Percentiles rank a stretch among this genome's conserved stretches.
Evolutionary conservation across 2,329 filamentous ascomycete genomes (phyloP).

Genomic region (Massarina eburnea): DNA sequence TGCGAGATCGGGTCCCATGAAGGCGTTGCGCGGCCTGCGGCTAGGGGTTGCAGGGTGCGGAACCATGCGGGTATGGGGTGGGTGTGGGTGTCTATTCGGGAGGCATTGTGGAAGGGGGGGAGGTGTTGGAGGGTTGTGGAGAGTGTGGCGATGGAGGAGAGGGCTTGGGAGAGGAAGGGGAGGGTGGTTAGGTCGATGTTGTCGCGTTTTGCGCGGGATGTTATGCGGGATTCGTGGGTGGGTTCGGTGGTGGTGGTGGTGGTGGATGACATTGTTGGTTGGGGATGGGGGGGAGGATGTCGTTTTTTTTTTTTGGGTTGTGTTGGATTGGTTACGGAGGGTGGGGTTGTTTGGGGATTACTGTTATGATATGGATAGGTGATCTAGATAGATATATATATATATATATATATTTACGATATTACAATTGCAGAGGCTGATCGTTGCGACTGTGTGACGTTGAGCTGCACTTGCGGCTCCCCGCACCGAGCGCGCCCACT

Average conservation of each 20-base stretch:
- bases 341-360: no score
- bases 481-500: no score
- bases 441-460: no score
- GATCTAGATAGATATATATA: no score
- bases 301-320: background rate
- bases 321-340: no score
- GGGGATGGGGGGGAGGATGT: background rate
- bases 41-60: slow-evolving; percentile 30
- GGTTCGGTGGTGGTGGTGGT: no score
- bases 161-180: slow-evolving; percentile 31
- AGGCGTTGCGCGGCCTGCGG: slow-evolving; percentile 39
- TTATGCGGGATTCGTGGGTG: slow-evolving; percentile 18
- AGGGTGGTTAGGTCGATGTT: slow-evolving; percentile 33
- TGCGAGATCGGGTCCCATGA: slow-evolving; percentile 32
- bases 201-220: slow-evolving; percentile 18
- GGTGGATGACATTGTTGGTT: no score
- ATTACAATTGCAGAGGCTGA: background rate
- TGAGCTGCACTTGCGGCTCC: no score
- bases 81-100: slow-evolving; percentile 39
- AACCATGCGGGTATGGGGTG: slow-evolving; percentile 42
- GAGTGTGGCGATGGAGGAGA: slow-evolving; percentile 29
- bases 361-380: no score
- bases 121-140: slow-evolving; percentile 8
- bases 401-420: no score
- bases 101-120: slow-evolving; percentile 18